Evolutionary conservation across 1,139 yeast genomes (phyloP), one percentile per base, ranked within the genome.

Genomic region (Blastobotrys apis): DNA sequence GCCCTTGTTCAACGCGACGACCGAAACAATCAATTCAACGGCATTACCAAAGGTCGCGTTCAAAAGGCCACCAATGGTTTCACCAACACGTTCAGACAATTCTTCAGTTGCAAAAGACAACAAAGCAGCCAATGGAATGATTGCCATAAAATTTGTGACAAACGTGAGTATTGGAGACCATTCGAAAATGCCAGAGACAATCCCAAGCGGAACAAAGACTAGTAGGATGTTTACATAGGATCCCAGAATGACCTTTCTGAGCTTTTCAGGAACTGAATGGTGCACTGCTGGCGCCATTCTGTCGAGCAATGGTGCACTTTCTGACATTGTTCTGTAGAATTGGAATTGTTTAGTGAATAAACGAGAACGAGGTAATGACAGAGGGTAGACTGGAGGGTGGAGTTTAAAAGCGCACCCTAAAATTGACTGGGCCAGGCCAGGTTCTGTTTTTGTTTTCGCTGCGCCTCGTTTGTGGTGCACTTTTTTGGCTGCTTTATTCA

Each of bases 41-140:
- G 95, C 97, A 65, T 92, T 92, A 49, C 98, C 98, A 63, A 92
- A 85, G 8, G 97, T 90, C 2, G 97, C 97, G 67, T 92, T 92
- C 58, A 92, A 72, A 53, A 92, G 73, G 0, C 97, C 97, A 16
- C 97, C 97, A 23, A 90, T 56, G 6, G 97, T 88, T 6, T 45
- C 41, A 34, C 97, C 97, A 20, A 87, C 88, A 53, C 84, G 81
- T 48, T 78, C 86, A 33, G 96, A 80, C 50, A 92, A 73, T 60
- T 88, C 95, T 63, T 92, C 98, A 1, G 99, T 92, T 15, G 97
- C 94, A 67, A 73, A 88, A 0, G 95, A 92, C 48, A 90, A 72
- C 26, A 87, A 72, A 2, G 95, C 84, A 6, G 98, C 98, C 58
- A 92, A 72, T 15, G 98, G 98, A 30, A 92, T 80, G 55, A 92